Evolutionary conservation across 2,329 filamentous ascomycete genomes (phyloP).

Genomic region (Hypoxylon sp.): DNA sequence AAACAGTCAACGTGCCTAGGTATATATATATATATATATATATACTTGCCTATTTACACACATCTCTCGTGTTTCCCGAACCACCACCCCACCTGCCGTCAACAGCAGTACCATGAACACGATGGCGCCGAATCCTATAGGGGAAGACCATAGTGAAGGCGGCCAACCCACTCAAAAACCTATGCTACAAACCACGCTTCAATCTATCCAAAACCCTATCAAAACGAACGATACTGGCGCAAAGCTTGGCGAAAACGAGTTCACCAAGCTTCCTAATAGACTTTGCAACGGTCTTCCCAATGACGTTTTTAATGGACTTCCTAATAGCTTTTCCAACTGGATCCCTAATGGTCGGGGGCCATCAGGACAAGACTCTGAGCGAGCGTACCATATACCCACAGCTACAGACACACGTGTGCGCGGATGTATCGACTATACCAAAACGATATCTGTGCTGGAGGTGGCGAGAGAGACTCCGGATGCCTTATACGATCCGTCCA

Average conservation of each 20-base stretch:
- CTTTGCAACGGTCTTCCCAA: neutral
- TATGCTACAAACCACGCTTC: neutral
- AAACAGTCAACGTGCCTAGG: neutral
- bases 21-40: neutral
- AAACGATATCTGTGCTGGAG: slow-evolving; percentile 78
- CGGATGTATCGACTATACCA: slow-evolving; percentile 46
- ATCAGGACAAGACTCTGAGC: neutral
- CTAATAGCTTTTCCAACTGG: neutral
- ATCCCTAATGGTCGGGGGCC: neutral
- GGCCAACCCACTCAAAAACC: neutral
- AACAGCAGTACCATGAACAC: neutral
- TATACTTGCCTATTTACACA: neutral
- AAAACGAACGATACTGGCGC: neutral
- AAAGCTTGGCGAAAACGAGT: neutral
- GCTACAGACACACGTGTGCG: too few relatives aligned
- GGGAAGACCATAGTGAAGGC: neutral
- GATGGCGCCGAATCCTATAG: neutral
- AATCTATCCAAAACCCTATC: neutral
- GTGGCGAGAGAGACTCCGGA: slow-evolving; percentile 81
- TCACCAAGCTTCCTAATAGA: neutral
- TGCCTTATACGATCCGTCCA: slow-evolving; percentile 72
- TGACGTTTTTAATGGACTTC: neutral
- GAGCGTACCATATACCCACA: slow-evolving; percentile 1
- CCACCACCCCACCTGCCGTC: neutral
- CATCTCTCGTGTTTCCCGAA: neutral